Percentiles rank a stretch among this genome's conserved stretches.
phyloP scores from a whole-genome alignment of 371 early-diverging fungal species.

The Rhizomucor miehei region DNA sequence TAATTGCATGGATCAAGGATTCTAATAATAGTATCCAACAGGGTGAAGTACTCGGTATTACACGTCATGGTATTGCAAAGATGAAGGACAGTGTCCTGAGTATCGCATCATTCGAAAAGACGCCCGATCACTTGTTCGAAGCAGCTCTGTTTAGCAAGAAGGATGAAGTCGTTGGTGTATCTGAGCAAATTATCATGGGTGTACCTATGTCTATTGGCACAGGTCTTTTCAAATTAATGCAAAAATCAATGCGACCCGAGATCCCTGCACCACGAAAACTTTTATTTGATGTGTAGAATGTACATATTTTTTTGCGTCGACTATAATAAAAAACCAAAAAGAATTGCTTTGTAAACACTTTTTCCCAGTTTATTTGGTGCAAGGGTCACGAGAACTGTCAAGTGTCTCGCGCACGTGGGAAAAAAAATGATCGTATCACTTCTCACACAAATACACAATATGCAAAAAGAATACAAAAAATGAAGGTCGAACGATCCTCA shows the following conservation, averaged over 20 bases:
- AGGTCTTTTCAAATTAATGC: conserved; percentile 90
- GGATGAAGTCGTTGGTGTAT: conserved; percentile 95
- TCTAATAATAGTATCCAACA: conserved; percentile 10
- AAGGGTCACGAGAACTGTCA: too few species aligned
- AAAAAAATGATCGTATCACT: too few species aligned
- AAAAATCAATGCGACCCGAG: conserved; percentile 55
- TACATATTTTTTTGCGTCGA: too few species aligned
- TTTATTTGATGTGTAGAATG: conserved; percentile 50
- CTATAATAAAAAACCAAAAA: too few species aligned
- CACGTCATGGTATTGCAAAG: conserved; percentile 98
- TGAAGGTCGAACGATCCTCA: background rate
- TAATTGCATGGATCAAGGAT: background rate
- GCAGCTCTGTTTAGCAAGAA: conserved; percentile 93
- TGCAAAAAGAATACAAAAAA: background rate
- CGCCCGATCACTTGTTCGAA: conserved; percentile 98
- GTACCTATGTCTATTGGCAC: conserved; percentile 97
- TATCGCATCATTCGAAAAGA: conserved; percentile 99
- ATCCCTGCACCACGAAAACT: conserved; percentile 57
- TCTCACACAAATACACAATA: too few species aligned
- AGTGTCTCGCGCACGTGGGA: too few species aligned
- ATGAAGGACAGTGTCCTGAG: conserved; percentile 99
- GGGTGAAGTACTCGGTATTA: conserved; percentile 99
- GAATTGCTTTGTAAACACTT: too few species aligned
- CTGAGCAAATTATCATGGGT: conserved; percentile 97
- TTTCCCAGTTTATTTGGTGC: too few species aligned